A percentile compares a stretch with the other conserved stretches of the same genome.
Evolutionary conservation across 2,329 filamentous ascomycete species (phyloP).

Genomic region (Calonectria hongkongensis): DNA sequence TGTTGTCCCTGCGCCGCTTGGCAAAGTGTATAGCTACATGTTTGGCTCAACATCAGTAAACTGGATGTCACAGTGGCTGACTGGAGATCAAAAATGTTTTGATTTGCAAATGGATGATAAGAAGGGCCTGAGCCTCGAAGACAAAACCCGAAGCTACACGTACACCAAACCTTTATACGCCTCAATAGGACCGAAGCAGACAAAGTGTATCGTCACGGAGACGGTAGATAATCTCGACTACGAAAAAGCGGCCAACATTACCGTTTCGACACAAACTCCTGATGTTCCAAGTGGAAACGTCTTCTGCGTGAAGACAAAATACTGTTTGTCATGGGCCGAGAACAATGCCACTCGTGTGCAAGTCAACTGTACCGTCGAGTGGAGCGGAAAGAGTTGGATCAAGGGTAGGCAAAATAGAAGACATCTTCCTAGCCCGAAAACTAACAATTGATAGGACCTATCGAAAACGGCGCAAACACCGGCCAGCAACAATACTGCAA

Average conservation of each 20-base stretch:
- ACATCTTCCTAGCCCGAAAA: neutral
- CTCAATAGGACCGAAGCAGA: slow-evolving; percentile 92
- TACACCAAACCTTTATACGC: slow-evolving; percentile 94
- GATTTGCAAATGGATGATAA: slow-evolving; percentile 94
- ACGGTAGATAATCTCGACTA: slow-evolving; percentile 89
- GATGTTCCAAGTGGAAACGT: slow-evolving; percentile 96
- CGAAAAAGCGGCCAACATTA: slow-evolving; percentile 90
- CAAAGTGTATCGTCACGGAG: slow-evolving; percentile 93
- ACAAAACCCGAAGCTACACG: slow-evolving; percentile 83
- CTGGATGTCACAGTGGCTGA: slow-evolving; percentile 92
- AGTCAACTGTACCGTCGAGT: slow-evolving; percentile 93
- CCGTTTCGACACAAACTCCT: slow-evolving; percentile 89
- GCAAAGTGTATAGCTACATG: slow-evolving; percentile 91
- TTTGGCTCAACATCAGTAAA: slow-evolving; percentile 87
- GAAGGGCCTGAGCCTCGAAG: slow-evolving; percentile 84
- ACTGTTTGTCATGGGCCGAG: slow-evolving; percentile 94
- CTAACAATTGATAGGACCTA: slow-evolving; percentile 80
- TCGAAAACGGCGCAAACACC: slow-evolving; percentile 95
- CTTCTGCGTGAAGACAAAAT: slow-evolving; percentile 94
- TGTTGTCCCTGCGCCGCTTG: slow-evolving; percentile 88
- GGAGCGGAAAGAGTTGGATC: slow-evolving; percentile 98
- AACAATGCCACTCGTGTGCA: slow-evolving; percentile 89
- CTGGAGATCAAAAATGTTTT: slow-evolving; percentile 89
- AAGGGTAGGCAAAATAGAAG: slow-evolving; percentile 79
- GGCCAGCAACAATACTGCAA: slow-evolving; percentile 90